These are phyloP conservation scores for Verticillium nonalfalfae DNA, from an alignment of 2,329 filamentous ascomycete genomes.

Conservation along the genomic window DNA sequence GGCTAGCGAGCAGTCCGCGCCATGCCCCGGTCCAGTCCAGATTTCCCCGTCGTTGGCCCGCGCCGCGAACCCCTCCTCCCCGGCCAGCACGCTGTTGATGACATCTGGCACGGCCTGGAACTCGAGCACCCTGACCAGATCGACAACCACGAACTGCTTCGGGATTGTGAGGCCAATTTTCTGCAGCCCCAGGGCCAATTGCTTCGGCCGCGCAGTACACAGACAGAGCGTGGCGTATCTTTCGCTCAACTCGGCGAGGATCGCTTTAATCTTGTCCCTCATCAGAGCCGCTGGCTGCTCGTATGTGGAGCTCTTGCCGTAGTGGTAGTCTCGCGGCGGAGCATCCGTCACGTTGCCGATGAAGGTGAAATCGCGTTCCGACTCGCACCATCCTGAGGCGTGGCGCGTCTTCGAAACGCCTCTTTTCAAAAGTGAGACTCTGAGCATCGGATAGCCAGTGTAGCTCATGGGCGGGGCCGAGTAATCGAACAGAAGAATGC, in stretches of 20 bases:
- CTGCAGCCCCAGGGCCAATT: not conserved
- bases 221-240: not conserved
- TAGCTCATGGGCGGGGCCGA: not conserved
- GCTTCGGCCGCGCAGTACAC: not conserved
- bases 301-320: not conserved
- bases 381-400: not conserved
- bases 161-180: not conserved
- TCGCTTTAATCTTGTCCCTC: not conserved
- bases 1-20: not conserved
- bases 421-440: not conserved
- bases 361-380: not conserved
- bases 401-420: no score
- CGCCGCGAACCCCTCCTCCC: not conserved
- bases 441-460: not conserved
- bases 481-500: conserved; percentile 1
- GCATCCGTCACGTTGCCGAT: not conserved
- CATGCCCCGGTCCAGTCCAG: not conserved
- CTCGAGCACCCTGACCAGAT: conserved; percentile 6
- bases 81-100: conserved; percentile 1
- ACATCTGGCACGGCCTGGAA: conserved; percentile 2
- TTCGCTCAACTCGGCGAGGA: not conserved
- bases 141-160: not conserved
- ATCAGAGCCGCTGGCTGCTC: not conserved
- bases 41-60: not conserved
- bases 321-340: not conserved